These are phyloP conservation scores for Rhizoclosmatium sp. DNA, from an alignment of 192 early-diverging fungal genomes.

Conservation along the genomic window DNA sequence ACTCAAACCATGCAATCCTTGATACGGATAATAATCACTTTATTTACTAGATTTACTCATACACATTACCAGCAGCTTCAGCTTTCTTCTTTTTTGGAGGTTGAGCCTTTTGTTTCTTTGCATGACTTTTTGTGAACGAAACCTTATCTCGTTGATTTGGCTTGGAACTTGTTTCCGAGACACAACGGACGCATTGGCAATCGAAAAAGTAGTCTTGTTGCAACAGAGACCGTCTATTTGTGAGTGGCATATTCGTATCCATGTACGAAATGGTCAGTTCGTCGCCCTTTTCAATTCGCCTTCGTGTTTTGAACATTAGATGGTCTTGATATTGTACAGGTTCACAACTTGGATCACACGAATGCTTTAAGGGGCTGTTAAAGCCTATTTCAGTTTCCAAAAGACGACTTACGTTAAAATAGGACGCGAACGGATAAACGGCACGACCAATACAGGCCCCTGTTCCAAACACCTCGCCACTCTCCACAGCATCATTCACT, in stretches of 20 bases:
- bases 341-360: constrained; percentile 64
- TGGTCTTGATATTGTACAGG: constrained; percentile 41
- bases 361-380: constrained; percentile 51
- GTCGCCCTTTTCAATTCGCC: constrained; percentile 44
- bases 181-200: constrained; percentile 67
- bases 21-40: too few species aligned
- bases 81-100: neutral
- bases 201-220: constrained; percentile 70
- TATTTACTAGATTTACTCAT: neutral
- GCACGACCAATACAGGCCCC: constrained; percentile 52
- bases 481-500: neutral
- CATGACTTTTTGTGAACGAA: neutral
- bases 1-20: too few species aligned
- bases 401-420: constrained; percentile 63
- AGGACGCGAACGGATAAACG: constrained; percentile 66
- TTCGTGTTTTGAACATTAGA: constrained; percentile 39
- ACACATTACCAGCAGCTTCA: neutral
- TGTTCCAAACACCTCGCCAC: constrained; percentile 22
- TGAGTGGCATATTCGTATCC: constrained; percentile 64
- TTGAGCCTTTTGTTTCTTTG: neutral
- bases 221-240: constrained; percentile 60
- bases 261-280: constrained; percentile 75
- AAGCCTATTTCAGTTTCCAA: neutral
- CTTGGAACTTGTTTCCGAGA: constrained; percentile 26
- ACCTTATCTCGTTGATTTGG: constrained; percentile 9